Evolutionary conservation across 352 stramenopile species (phyloP).

Genomic region (Pythium aristosporum): DNA sequence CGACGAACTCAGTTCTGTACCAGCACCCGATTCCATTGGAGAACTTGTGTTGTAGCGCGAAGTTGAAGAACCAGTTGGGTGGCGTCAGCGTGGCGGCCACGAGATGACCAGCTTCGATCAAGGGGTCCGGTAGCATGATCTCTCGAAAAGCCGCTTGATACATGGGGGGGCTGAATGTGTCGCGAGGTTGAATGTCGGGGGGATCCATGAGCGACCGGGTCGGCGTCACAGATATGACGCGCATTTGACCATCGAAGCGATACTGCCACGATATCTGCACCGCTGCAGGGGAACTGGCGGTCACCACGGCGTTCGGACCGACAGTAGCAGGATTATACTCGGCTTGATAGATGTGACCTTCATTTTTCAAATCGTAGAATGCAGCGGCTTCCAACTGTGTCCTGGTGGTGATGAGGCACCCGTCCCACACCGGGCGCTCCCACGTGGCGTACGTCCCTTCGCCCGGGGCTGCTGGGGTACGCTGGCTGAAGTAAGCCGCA

Average conservation of each 20-base stretch:
- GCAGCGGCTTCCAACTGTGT: neutral
- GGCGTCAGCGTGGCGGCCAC: neutral
- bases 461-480: neutral
- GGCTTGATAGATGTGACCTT: neutral
- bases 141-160: neutral
- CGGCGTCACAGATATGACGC: neutral
- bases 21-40: constrained; percentile 9
- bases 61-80: constrained; percentile 16
- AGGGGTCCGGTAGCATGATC: constrained; percentile 1
- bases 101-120: constrained; percentile 5
- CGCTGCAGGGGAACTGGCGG: neutral
- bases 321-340: neutral
- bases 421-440: neutral
- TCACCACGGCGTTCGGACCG: neutral
- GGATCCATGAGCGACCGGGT: neutral
- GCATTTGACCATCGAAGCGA: neutral
- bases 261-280: neutral
- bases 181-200: too few species aligned
- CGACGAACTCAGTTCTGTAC: neutral
- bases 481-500: neutral
- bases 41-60: neutral
- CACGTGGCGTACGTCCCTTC: constrained; percentile 6
- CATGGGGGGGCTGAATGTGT: neutral
- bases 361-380: neutral
- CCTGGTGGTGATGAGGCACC: neutral